Evolutionary conservation across 1,139 yeast species (phyloP), one percentile per base, ranked within the genome.

Genomic region (Magnusiomyces suaveolens): DNA sequence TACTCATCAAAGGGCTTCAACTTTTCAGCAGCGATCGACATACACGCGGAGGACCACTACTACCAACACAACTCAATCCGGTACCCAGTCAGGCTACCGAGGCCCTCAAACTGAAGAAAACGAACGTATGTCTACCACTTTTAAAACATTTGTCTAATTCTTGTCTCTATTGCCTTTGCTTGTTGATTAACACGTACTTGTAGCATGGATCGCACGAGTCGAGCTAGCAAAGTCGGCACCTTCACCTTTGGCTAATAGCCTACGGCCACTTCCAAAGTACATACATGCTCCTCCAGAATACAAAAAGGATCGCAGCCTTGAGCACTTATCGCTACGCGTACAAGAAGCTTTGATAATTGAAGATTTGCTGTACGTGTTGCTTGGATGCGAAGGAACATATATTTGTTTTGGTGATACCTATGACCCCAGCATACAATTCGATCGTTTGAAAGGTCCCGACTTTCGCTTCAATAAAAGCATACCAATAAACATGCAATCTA

Each of bases 301-400:
- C 47, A 49, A 43, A 26, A 52, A 55, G n/a, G 54, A 49, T 14
- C 50, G 46, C 14, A 44, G 47, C 18, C 52, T 57, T 16, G 58
- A 55, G 14, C 53, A 79, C 76, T 58, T 69, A 74, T 24, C 53
- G 16, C 38, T 48, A 3, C 67, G 77, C 53, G 70, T 76, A 1
- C 96, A 88, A 65, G 96, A 88, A 64, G 83, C 85, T 0, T 73
- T 84, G 21, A 76, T 90, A 1, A 75, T 86, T 33, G 77, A 80
- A 57, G 98, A 92, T 66, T 67, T 89, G 16, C 64, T 88, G 23
- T 79, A 77, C 61, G 82, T 86, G 1, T 69, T 92, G 26, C 63
- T 83, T 52, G 97, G 97, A 0, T 72, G 80, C 47, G 96, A 89
- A 66, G 97, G 97, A 0, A 75, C 75, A 39, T 88, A 84, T 62